Conservation (phyloP, 2,329 filamentous ascomycete genomes). For the Fusarium sublunatum region DNA sequence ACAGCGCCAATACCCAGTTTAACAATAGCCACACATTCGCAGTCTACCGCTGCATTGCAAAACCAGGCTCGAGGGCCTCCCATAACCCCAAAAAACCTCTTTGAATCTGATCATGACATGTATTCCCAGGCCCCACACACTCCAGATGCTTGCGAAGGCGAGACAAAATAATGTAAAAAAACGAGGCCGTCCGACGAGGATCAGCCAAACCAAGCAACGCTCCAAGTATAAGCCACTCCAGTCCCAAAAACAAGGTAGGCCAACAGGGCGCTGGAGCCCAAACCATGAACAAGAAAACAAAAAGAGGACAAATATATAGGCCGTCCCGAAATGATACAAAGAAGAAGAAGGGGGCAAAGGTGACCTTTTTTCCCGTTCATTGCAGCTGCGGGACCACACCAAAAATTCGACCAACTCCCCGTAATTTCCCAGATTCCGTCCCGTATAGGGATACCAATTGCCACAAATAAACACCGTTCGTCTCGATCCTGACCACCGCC, state of each 20-base stretch:
- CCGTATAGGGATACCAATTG: constrained; percentile 46
- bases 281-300: constrained; percentile 37
- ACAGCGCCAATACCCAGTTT: constrained; percentile 51
- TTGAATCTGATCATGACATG: constrained; percentile 50
- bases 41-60: constrained; percentile 50
- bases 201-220: constrained; percentile 47
- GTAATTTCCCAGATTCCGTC: constrained; percentile 49
- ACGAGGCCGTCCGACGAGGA: constrained; percentile 37
- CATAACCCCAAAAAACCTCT: constrained; percentile 49
- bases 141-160: constrained; percentile 49
- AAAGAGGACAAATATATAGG: constrained; percentile 49
- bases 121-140: constrained; percentile 45
- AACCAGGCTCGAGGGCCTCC: constrained; percentile 52
- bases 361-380: constrained; percentile 48
- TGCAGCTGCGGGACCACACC: constrained; percentile 48
- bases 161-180: constrained; percentile 42
- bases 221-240: constrained; percentile 39
- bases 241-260: constrained; percentile 35
- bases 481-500: constrained; percentile 51
- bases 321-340: constrained; percentile 46
- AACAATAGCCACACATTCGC: constrained; percentile 48
- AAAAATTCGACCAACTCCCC: constrained; percentile 54
- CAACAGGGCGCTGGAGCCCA: constrained; percentile 26
- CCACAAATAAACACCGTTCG: constrained; percentile 50
- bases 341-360: constrained; percentile 45